Evolutionary conservation across 2,329 filamentous ascomycete genomes (phyloP).

Genomic region (Aspergillus flavus): DNA sequence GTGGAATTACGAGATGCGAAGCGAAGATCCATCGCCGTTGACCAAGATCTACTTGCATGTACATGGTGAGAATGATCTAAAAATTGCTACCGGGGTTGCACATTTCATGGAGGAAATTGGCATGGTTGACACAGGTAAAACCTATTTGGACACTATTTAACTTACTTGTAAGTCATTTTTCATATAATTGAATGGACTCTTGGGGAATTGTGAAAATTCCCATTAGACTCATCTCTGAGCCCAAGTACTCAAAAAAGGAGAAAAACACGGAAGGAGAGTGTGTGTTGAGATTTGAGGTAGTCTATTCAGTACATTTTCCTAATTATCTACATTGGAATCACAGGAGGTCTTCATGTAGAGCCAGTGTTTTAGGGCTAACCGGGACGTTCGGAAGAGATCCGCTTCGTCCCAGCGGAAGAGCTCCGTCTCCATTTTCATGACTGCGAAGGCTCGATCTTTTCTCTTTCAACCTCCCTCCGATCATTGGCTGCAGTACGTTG

Average conservation of each 20-base stretch:
- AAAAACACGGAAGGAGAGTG: too few species aligned
- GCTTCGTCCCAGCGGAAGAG: background rate
- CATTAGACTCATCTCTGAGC: background rate
- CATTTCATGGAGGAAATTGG: background rate
- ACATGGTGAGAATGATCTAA: slow-evolving; percentile 17
- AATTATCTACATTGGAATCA: background rate
- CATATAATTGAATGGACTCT: background rate
- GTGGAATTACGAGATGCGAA: slow-evolving; percentile 22
- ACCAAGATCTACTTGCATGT: slow-evolving; percentile 21
- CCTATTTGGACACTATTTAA: background rate
- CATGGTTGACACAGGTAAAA: background rate
- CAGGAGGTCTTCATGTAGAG: background rate
- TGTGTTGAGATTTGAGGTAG: background rate
- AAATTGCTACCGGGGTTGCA: background rate
- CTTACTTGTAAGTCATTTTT: background rate
- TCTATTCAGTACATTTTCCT: background rate
- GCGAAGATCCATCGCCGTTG: slow-evolving; percentile 7
- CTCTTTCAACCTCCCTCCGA: background rate
- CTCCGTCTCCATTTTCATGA: background rate
- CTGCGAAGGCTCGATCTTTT: background rate
- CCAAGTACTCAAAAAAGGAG: too few species aligned
- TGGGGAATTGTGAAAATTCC: background rate
- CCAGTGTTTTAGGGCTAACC: background rate
- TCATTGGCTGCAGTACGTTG: background rate
- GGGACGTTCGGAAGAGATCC: slow-evolving; percentile 3